Conservation (phyloP, 2,329 filamentous ascomycete species). For the Nakataea oryzae region DNA sequence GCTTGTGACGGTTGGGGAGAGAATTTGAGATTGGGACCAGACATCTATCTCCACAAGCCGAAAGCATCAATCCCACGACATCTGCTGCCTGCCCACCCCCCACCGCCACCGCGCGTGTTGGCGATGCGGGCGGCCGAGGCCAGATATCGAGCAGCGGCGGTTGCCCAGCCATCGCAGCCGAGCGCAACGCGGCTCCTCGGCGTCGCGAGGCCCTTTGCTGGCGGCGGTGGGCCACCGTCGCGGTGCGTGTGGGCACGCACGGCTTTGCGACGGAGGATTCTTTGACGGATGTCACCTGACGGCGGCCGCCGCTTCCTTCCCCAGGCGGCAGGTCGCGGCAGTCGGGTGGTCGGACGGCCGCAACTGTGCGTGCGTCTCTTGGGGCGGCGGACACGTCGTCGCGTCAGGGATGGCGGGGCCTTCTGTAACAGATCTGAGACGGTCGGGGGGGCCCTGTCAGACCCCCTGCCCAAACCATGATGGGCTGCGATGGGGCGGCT, state of each 20-base stretch:
- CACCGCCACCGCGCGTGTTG: no score
- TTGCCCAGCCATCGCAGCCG: background rate
- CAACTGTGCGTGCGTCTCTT: no score
- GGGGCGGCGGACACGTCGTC: no score
- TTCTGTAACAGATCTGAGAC: conserved; percentile 36
- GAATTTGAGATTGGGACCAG: no score
- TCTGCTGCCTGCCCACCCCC: background rate
- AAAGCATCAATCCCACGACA: background rate
- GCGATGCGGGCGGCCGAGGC: no score
- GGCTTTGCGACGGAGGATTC: background rate
- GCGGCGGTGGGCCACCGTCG: background rate
- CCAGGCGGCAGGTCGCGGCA: background rate
- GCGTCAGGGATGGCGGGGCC: conserved; percentile 9
- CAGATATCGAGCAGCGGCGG: background rate
- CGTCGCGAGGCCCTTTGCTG: background rate
- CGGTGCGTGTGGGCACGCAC: background rate
- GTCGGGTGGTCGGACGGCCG: no score
- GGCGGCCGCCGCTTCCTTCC: background rate
- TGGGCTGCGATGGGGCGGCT: conserved; percentile 2
- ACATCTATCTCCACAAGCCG: no score
- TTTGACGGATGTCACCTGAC: background rate
- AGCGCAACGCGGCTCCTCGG: background rate
- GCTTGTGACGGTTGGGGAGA: background rate
- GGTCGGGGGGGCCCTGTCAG: conserved; percentile 12
- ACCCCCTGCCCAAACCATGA: conserved; percentile 10